Base-by-base conservation (phyloP, 1,139 yeast species). In the Blastobotrys malaysiensis region DNA sequence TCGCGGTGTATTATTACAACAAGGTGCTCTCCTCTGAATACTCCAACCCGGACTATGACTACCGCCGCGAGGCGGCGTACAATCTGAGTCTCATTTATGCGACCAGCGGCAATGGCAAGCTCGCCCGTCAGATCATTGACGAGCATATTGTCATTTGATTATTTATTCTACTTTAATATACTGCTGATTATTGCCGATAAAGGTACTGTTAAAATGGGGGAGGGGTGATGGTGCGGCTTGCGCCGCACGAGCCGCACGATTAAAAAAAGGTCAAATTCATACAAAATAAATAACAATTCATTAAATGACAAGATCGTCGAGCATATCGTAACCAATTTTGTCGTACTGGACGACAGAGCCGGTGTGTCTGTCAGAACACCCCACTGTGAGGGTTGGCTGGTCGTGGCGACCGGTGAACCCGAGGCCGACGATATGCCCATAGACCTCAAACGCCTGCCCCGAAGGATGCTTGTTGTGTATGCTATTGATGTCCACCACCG, bases 31-130 rank as follows among this genome's bases (percentile, higher is more conserved):
- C 54, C 63, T 66, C 68, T 19, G 71, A 69, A n/a, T 70, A 70
- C 14, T 65, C 67, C 9, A 66, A 65, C 22, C 65, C 67, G 2
- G 75, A 72, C 26, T 84, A 79, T 61, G 88, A 84, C 65, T 67
- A 90, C 59, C 82, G 78, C 68, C 70, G 74, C 58, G 96, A 89
- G 60, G 88, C 97, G 0, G 98, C 97, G 1, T 90, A 91, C 66
- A 93, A 93, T 66, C 73, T 90, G 63, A 76, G 83, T 19, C 74
- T 85, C 63, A 86, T 93, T 16, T 91, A 88, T 70, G 83, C 82
- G 57, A 74, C 81, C 59, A 84, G 85, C 66, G 96, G 96, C 1
- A 91, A 90, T 65, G 72, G 82, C 5, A 70, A 70, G 54, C 73
- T 85, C 49, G 91, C 96, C 0, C 76, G 80, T 55, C 71, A 73